Conservation (phyloP, 805 yeast species). For the Barnettozyma pratensis region DNA sequence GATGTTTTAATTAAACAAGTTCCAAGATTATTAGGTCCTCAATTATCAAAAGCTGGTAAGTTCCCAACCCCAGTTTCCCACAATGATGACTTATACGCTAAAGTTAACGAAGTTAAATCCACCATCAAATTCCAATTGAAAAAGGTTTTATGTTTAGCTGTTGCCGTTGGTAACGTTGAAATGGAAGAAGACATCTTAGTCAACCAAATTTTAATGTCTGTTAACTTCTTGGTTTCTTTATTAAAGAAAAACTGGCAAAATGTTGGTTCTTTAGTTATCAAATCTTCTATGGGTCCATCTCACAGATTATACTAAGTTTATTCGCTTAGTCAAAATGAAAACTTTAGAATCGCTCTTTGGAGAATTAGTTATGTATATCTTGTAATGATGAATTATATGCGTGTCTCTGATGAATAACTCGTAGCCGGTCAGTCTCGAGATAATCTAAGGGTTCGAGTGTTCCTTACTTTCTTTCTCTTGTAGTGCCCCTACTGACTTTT, state of each 20-base stretch:
- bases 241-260: constrained; percentile 99
- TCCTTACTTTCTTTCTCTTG: neutral
- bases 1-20: constrained; percentile 99
- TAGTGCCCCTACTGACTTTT: neutral
- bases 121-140: constrained; percentile 99
- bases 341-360: neutral
- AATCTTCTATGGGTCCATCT: constrained; percentile 99
- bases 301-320: constrained; percentile 91
- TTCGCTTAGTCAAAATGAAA: neutral
- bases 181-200: constrained; percentile 96
- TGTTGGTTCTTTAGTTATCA: constrained; percentile 98
- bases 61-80: constrained; percentile 99
- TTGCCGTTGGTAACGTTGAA: constrained; percentile 99
- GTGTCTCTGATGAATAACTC: neutral
- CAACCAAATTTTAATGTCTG: constrained; percentile 97
- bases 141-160: constrained; percentile 99
- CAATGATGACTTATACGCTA: constrained; percentile 93
- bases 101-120: constrained; percentile 96
- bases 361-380: neutral
- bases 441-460: no score
- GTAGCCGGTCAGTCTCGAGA: no score
- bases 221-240: constrained; percentile 98
- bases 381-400: neutral
- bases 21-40: constrained; percentile 99
- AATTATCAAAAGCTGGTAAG: constrained; percentile 99